Conservation (phyloP, 192 early-diverging fungal species). For the Coemansia asiatica region DNA sequence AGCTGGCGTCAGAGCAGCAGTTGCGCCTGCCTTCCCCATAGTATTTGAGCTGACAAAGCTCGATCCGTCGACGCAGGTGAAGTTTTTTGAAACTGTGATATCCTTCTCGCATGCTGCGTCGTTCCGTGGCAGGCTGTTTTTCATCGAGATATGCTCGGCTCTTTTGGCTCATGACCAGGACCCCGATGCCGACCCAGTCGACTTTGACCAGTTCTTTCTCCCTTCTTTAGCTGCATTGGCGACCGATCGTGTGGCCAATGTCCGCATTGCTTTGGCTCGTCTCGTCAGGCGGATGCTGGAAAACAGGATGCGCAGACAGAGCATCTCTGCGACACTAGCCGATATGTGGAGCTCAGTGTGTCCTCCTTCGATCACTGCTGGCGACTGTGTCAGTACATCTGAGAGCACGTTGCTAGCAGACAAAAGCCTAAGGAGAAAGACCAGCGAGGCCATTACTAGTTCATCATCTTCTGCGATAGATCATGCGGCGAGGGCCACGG, state of each 20-base stretch:
- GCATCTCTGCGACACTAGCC: slow-evolving; percentile 32
- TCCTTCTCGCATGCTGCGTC: slow-evolving; percentile 50
- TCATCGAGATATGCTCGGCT: slow-evolving; percentile 69
- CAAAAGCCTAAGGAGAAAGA: background rate
- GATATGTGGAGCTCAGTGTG: slow-evolving; percentile 19
- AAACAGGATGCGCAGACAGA: slow-evolving; percentile 42
- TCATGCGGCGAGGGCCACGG: background rate
- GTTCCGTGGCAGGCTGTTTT: slow-evolving; percentile 57
- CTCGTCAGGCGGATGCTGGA: slow-evolving; percentile 50
- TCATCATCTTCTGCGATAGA: background rate
- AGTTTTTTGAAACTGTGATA: slow-evolving; percentile 55
- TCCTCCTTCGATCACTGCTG: background rate
- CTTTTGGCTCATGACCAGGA: slow-evolving; percentile 63
- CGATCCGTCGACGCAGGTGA: slow-evolving; percentile 36
- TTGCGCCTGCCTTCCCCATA: slow-evolving; percentile 42
- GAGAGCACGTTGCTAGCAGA: background rate
- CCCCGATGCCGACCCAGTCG: slow-evolving; percentile 53
- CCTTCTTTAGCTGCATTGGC: slow-evolving; percentile 61
- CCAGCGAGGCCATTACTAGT: slow-evolving; percentile 3
- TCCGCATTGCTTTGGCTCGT: slow-evolving; percentile 71
- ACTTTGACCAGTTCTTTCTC: slow-evolving; percentile 72
- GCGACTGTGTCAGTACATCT: background rate
- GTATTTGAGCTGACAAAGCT: slow-evolving; percentile 52
- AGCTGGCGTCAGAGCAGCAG: slow-evolving; percentile 58
- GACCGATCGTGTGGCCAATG: slow-evolving; percentile 66